Evolutionary conservation across 208 protist species (phyloP).

Genomic region (Crithidia sp.): DNA sequence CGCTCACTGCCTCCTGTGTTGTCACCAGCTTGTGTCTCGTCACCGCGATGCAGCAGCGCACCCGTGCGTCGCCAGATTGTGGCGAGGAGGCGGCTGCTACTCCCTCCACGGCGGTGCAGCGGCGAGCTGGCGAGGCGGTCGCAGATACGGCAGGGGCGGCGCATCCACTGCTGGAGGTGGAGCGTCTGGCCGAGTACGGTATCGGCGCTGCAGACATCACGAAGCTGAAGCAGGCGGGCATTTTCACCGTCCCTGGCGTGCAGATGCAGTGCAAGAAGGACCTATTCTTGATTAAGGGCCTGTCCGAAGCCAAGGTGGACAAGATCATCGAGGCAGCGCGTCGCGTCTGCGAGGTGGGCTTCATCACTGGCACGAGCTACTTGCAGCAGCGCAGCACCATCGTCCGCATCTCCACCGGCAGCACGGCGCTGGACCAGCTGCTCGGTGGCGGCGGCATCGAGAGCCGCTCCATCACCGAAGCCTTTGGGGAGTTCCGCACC

Average conservation of each 20-base stretch:
- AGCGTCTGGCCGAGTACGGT: conserved; percentile 90
- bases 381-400: conserved; percentile 90
- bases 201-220: conserved; percentile 88
- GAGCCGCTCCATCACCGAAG: conserved; percentile 96
- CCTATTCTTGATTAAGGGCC: conserved; percentile 95
- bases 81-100: conserved; percentile 19
- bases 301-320: conserved; percentile 98
- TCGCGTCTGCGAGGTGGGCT: conserved; percentile 87
- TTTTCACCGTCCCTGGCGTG: conserved; percentile 92
- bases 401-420: conserved; percentile 95
- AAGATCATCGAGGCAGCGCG: conserved; percentile 97
- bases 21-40: too few relatives aligned
- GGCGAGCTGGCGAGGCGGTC: conserved; percentile 32
- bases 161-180: conserved; percentile 78
- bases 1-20: too few relatives aligned
- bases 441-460: conserved; percentile 97
- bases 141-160: conserved; percentile 26
- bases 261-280: conserved; percentile 94
- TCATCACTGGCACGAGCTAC: conserved; percentile 89
- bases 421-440: conserved; percentile 91
- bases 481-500: conserved; percentile 99
- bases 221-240: conserved; percentile 91
- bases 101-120: conserved; percentile 20
- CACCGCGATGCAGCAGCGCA: conserved; percentile 5
- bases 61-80: conserved; percentile 2